These are phyloP conservation scores for Agarophyton chilense DNA, from an alignment of 23 red algal species.

Conservation along the genomic window DNA sequence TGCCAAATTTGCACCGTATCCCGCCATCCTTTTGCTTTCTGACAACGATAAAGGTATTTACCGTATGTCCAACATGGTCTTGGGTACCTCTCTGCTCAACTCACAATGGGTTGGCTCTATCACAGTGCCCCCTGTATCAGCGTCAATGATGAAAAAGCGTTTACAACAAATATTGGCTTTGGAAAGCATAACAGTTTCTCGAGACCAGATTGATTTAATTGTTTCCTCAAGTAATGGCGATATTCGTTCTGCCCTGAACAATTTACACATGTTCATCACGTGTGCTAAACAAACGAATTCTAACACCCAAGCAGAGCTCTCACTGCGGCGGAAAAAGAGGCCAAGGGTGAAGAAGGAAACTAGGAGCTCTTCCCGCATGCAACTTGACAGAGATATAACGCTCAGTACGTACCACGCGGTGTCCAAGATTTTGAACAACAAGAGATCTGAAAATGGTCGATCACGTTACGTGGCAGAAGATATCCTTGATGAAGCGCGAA, in stretches of 20 bases:
- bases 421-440: conserved; percentile 67
- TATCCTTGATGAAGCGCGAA: conserved; percentile 45
- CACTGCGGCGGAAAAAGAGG: background rate
- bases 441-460: conserved; percentile 15
- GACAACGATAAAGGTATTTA: conserved; percentile 50
- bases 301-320: background rate
- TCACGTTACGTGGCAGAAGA: conserved; percentile 55
- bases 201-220: conserved; percentile 4
- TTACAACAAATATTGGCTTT: conserved; percentile 8
- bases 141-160: conserved; percentile 33
- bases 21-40: conserved; percentile 50
- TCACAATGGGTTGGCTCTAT: conserved; percentile 37
- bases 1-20: conserved; percentile 39
- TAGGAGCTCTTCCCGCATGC: background rate
- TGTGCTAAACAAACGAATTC: background rate
- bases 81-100: conserved; percentile 21
- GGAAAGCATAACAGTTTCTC: background rate
- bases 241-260: conserved; percentile 62
- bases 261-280: conserved; percentile 42
- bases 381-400: conserved; percentile 32
- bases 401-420: conserved; percentile 65
- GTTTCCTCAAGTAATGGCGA: conserved; percentile 43
- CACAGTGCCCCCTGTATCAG: conserved; percentile 31
- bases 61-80: conserved; percentile 1
- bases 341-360: background rate